Evolutionary conservation across 2,329 filamentous ascomycete species (phyloP).

Genomic region (Pseudomassariella vexata): DNA sequence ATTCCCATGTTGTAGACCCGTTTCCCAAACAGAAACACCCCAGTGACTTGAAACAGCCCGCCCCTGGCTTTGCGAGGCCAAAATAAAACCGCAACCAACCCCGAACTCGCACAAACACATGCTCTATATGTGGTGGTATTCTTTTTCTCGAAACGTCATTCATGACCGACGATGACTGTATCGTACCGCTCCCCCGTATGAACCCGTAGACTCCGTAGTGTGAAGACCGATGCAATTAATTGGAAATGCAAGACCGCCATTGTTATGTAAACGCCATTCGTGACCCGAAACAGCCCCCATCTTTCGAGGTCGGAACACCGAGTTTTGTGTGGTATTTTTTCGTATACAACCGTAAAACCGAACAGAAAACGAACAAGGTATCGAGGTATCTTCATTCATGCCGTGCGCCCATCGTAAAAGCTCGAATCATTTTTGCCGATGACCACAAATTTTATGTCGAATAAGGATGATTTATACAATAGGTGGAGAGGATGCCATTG

Average conservation of each 20-base stretch:
- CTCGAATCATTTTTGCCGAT: slow-evolving; percentile 19
- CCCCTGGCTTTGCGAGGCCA: slow-evolving; percentile 27
- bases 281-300: slow-evolving; percentile 33
- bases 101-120: slow-evolving; percentile 32
- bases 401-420: slow-evolving; percentile 29
- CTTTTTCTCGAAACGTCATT: slow-evolving; percentile 45
- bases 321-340: slow-evolving; percentile 17
- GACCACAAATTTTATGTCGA: slow-evolving; percentile 35
- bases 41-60: slow-evolving; percentile 14
- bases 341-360: slow-evolving; percentile 21
- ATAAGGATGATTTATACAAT: slow-evolving; percentile 46
- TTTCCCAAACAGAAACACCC: slow-evolving; percentile 16
- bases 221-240: slow-evolving; percentile 44
- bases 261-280: slow-evolving; percentile 35
- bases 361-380: slow-evolving; percentile 35
- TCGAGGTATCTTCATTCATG: slow-evolving; percentile 37
- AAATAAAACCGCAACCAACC: slow-evolving; percentile 31
- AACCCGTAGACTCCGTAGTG: slow-evolving; percentile 39
- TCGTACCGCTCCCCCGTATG: slow-evolving; percentile 35
- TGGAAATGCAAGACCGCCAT: slow-evolving; percentile 41
- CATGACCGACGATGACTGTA: slow-evolving; percentile 45
- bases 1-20: slow-evolving; percentile 19
- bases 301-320: slow-evolving; percentile 32
- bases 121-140: slow-evolving; percentile 45
- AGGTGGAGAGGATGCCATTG: slow-evolving; percentile 24